These are phyloP conservation scores for Sophora flavescens DNA, from an alignment of 306 rosid genomes.

Conservation along the genomic window DNA sequence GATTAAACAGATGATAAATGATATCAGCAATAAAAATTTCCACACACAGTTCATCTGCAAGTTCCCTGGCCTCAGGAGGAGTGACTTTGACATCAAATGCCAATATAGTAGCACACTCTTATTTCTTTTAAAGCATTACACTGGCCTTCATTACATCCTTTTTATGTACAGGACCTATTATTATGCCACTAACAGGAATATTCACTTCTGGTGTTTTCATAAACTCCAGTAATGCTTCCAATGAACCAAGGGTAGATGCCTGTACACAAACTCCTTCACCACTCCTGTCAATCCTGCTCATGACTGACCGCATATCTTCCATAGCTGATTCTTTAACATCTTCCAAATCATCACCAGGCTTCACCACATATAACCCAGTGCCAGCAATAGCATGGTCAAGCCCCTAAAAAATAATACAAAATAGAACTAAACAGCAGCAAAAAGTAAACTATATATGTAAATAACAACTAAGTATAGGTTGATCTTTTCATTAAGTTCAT, in stretches of 20 bases:
- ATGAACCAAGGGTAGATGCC: conserved; percentile 94
- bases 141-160: conserved; percentile 98
- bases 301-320: conserved; percentile 87
- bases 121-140: conserved; percentile 95
- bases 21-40: conserved; percentile 90
- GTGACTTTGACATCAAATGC: conserved; percentile 99
- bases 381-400: conserved; percentile 99
- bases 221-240: conserved; percentile 96
- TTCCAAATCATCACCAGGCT: conserved; percentile 86
- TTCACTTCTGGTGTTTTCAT: conserved; percentile 86
- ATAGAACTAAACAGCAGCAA: conserved; percentile 1
- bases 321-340: conserved; percentile 73
- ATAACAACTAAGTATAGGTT: too few species aligned
- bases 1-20: conserved; percentile 91
- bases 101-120: conserved; percentile 83
- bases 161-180: conserved; percentile 96
- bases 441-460: too few species aligned
- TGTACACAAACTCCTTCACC: conserved; percentile 99
- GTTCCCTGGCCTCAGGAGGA: conserved; percentile 89
- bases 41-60: conserved; percentile 88
- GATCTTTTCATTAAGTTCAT: conserved; percentile 9
- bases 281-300: conserved; percentile 88
- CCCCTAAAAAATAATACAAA: conserved; percentile 63
- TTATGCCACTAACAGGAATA: conserved; percentile 94
- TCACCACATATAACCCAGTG: conserved; percentile 83